Percentiles rank a stretch among this genome's conserved stretches.
These are phyloP conservation scores for Pyrenophora graminea DNA, from an alignment of 2,329 filamentous ascomycete genomes.

Conservation along the genomic window DNA sequence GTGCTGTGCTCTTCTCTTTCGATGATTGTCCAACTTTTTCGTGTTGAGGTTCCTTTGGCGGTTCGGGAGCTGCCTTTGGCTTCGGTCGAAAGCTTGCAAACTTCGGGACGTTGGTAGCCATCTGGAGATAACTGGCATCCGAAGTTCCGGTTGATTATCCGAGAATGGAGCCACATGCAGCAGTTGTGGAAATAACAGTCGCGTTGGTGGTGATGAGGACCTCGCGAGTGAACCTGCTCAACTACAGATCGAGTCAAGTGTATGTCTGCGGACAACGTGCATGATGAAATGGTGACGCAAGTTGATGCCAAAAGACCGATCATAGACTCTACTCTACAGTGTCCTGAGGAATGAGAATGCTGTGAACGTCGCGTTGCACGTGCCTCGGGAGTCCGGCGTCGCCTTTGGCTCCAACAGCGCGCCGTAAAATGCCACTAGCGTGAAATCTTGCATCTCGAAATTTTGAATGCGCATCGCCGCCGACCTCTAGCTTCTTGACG, in stretches of 20 bases:
- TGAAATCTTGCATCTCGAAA: conserved; percentile 31
- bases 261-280: too few species aligned
- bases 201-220: not conserved
- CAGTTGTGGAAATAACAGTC: not conserved
- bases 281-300: too few species aligned
- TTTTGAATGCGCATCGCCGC: conserved; percentile 19
- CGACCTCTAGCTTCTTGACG: conserved; percentile 2
- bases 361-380: conserved; percentile 13
- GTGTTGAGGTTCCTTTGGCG: conserved; percentile 16
- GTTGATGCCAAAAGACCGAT: too few species aligned
- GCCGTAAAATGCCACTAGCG: conserved; percentile 20
- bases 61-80: conserved; percentile 22
- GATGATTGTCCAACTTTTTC: conserved; percentile 7
- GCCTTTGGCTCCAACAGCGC: conserved; percentile 7
- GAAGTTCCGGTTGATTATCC: not conserved
- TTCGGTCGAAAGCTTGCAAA: conserved; percentile 75
- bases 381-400: conserved; percentile 16
- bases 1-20: conserved; percentile 29
- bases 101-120: conserved; percentile 60
- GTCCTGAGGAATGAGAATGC: not conserved
- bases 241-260: not conserved
- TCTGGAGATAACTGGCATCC: conserved; percentile 4
- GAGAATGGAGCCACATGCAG: not conserved
- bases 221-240: not conserved
- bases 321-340: not conserved